Base-by-base conservation (phyloP, 805 yeast genomes). In the Saturnispora gosingensis region DNA sequence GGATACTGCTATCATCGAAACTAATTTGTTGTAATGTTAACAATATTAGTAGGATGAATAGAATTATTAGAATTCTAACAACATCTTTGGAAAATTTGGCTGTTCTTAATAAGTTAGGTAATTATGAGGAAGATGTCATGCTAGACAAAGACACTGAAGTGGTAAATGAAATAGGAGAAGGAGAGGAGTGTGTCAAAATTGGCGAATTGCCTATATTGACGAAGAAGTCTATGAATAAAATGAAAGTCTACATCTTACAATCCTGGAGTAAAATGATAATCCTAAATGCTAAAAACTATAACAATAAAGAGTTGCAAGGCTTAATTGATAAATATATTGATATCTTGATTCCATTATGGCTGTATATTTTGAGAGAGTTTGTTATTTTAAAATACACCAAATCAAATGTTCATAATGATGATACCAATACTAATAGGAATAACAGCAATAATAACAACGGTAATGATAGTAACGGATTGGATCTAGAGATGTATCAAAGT, bases 261-360 rank as follows among this genome's bases (percentile, higher is more conserved):
- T 79, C 89, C 22, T 86, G 95, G 93, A 88, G 91, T 0, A 53
- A 51, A 22, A 49, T 58, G 10, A 70, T 77, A 36, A 66, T 85
- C 49, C 43, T 52, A 15, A 49, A 46, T 38, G 77, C 74, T 43
- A 65, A 69, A 15, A 53, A 67, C 13, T 56, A 56, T 1, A 60
- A 58, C 0, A 60, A 58, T n/a, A 74, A 73, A 52, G 68, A 66
- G 1, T 62, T 88, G 28, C 66, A 71, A 4, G 69, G 64, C 2
- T 69, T 84, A 30, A 70, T 83, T 13, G 68, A 70, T 16, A 80
- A 81, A 32, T 83, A 87, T 60, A 72, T 81, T 48, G 74, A 72
- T 5, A 65, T 77, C 18, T 72, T 93, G 51, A 76, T 80, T 0
- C 86, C 96, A 0, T 67, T 88, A 49, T 93, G 98, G 98, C 75